These are phyloP conservation scores for Candida anglica DNA, from an alignment of 805 yeast genomes.

Conservation along the genomic window DNA sequence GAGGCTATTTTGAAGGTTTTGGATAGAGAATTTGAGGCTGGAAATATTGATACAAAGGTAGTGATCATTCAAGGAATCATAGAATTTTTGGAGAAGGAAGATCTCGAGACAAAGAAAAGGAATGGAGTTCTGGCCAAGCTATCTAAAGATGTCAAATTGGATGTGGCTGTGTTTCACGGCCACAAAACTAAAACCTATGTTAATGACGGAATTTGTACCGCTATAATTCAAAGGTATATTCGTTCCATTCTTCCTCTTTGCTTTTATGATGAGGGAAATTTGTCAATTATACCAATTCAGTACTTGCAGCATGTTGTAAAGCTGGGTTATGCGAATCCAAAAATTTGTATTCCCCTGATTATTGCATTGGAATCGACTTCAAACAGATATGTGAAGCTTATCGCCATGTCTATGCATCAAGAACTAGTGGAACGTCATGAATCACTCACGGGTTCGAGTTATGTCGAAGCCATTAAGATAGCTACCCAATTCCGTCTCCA, in stretches of 20 bases:
- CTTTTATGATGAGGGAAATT: slow-evolving; percentile 39
- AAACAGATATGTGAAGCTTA: slow-evolving; percentile 34
- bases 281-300: slow-evolving; percentile 48
- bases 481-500: slow-evolving; percentile 45
- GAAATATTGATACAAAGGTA: slow-evolving; percentile 40
- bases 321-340: slow-evolving; percentile 74
- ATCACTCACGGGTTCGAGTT: slow-evolving; percentile 62
- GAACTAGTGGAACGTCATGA: slow-evolving; percentile 64
- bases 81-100: slow-evolving; percentile 57
- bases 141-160: slow-evolving; percentile 25
- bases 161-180: slow-evolving; percentile 54
- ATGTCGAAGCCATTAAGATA: slow-evolving; percentile 56
- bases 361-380: slow-evolving; percentile 64
- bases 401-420: slow-evolving; percentile 51
- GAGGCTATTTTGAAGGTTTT: slow-evolving; percentile 49
- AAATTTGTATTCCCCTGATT: slow-evolving; percentile 61
- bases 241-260: slow-evolving; percentile 46
- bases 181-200: slow-evolving; percentile 39
- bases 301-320: slow-evolving; percentile 54
- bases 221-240: slow-evolving; percentile 63
- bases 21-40: slow-evolving; percentile 42
- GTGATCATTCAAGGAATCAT: slow-evolving; percentile 55
- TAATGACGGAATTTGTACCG: slow-evolving; percentile 71
- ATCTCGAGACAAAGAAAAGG: slow-evolving; percentile 36
- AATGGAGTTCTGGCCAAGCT: slow-evolving; percentile 35